Base-by-base conservation (phyloP, 139 green algal species). In the Picochlorum sp. region DNA sequence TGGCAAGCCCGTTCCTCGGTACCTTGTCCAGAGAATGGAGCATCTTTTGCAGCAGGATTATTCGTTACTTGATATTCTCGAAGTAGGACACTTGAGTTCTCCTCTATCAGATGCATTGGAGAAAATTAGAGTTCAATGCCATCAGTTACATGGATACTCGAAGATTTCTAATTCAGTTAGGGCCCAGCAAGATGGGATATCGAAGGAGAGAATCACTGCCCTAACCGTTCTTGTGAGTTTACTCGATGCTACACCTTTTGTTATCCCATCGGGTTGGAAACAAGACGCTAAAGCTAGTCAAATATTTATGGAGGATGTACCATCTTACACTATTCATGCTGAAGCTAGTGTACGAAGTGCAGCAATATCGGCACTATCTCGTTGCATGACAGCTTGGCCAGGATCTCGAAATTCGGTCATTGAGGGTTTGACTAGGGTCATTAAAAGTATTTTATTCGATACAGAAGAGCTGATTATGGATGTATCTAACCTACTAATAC, bases 371-470 rank as follows among this genome's bases (percentile, higher is more conserved):
- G 81, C 82, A 16, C 59, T 94, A 41, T 62, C 69, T 32, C 69
- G 74, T 30, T 73, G 74, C 30, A 45, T 95, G 63, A 59, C 69
- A 5, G 76, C 62, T 24, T 72, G 82, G 54, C 88, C 88, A 0
- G 49, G 58, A 14, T 58, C 82, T 63, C 84, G 89, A 34, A 84
- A 85, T 60, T 18, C 46, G 8, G 34, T 92, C 30, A 45, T 95
- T 23, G 51, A 65, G 11, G 71, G 75, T 8, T 63, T 88, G 65
- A 80, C 81, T 5, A 56, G 62, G 7, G 84, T 84, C 49, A 32
- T 75, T 15, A 56, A 68, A 2, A 46, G 68, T 6, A 71, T 93
- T 2, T 74, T 81, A 8, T 85, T 96, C 45, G 88, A 96, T 4
- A 74, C 71, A 6, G 61, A 72, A 4, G 70, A 84, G 60, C 79